Conservation (phyloP, 139 green algal species). For the Volvox africanus region DNA sequence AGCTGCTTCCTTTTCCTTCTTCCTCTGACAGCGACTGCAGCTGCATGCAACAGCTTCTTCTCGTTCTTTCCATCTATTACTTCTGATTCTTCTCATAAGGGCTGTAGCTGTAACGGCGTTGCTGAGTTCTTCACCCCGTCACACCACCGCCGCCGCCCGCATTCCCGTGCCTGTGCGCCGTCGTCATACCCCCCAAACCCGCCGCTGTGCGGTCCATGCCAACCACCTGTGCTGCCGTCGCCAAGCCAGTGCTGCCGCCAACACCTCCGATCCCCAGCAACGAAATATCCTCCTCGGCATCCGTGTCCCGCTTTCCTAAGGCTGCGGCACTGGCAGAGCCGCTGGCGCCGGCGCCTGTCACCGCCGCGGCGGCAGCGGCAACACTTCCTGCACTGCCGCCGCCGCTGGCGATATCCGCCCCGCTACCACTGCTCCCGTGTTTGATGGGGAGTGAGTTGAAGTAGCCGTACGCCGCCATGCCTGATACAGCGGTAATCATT, state of each 20-base stretch:
- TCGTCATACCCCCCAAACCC: background rate
- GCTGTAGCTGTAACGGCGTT: too few relatives aligned
- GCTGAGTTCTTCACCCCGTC: background rate
- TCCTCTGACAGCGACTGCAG: too few relatives aligned
- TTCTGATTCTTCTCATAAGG: too few relatives aligned
- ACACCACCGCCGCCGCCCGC: background rate
- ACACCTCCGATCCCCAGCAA: background rate
- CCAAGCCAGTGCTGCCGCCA: background rate
- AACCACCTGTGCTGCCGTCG: background rate
- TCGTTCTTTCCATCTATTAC: too few relatives aligned
- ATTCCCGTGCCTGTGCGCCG: background rate
- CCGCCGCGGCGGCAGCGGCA: background rate
- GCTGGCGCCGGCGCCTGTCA: background rate
- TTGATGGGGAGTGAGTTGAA: conserved; percentile 50
- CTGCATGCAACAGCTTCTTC: too few relatives aligned
- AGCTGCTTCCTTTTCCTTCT: too few relatives aligned
- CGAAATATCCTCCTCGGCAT: background rate
- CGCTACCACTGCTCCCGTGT: background rate
- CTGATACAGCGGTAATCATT: conserved; percentile 82
- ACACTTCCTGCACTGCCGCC: background rate
- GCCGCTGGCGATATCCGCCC: background rate
- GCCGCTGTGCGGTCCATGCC: background rate
- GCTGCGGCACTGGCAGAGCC: background rate
- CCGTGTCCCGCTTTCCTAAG: background rate
- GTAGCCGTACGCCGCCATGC: conserved; percentile 86